A percentile compares a stretch with the other conserved stretches of the same genome.
Evolutionary conservation across 225 moss, liverwort and hornwort genomes (phyloP).

Genomic region (Physcomitrium patens): DNA sequence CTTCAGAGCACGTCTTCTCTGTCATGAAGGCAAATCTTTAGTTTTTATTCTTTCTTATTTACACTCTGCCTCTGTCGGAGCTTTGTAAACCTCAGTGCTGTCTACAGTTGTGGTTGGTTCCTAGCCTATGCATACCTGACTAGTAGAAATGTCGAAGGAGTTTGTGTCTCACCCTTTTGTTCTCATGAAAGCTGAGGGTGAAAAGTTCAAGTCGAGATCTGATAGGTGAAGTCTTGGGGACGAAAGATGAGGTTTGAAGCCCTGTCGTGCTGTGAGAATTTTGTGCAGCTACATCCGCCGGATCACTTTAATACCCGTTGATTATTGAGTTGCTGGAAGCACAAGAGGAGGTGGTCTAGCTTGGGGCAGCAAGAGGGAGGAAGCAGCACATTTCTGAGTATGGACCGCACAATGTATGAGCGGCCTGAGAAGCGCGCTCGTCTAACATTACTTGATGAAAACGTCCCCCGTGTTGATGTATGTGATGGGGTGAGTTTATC

Average conservation of each 20-base stretch:
- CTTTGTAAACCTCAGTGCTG: conserved; percentile 23
- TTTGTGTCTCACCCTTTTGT: conserved; percentile 19
- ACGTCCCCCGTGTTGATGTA: conserved; percentile 25
- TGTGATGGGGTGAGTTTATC: conserved; percentile 31
- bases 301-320: conserved; percentile 21
- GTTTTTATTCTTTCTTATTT: background rate
- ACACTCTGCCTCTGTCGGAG: conserved; percentile 18
- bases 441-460: conserved; percentile 35
- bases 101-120: conserved; percentile 17
- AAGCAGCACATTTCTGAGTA: conserved; percentile 16
- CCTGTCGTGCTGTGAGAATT: conserved; percentile 44
- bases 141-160: conserved; percentile 10
- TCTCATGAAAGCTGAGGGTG: conserved; percentile 4
- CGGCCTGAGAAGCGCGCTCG: conserved; percentile 44
- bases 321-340: conserved; percentile 21
- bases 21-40: conserved; percentile 3
- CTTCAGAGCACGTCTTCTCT: background rate
- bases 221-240: conserved; percentile 19
- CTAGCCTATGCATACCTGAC: conserved; percentile 5
- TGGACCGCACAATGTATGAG: conserved; percentile 41
- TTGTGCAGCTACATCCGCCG: conserved; percentile 38
- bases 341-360: conserved; percentile 27
- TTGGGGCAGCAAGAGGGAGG: conserved; percentile 12
- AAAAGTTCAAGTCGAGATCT: conserved; percentile 9
- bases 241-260: conserved; percentile 45